Percentiles rank a stretch among this genome's conserved stretches.
These are phyloP conservation scores for Moricandia moricandioides DNA, from an alignment of 345 rosid species.

Conservation along the genomic window DNA sequence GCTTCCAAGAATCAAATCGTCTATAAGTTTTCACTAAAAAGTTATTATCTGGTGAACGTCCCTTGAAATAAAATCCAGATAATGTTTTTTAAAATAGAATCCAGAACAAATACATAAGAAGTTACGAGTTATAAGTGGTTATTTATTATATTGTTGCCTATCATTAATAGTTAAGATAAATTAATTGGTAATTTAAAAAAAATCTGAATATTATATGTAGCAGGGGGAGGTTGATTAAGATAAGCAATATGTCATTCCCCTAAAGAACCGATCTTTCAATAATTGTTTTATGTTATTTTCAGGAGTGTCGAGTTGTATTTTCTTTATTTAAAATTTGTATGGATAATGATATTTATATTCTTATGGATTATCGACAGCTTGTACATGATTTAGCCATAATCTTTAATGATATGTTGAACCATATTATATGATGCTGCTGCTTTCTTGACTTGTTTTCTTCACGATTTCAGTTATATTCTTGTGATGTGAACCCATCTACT, in stretches of 20 bases:
- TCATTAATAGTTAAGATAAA: no score
- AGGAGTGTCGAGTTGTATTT: conserved; percentile 21
- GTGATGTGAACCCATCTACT: conserved; percentile 35
- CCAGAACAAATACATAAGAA: no score
- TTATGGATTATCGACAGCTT: conserved; percentile 7
- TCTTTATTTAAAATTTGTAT: background rate
- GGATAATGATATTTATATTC: conserved; percentile 28
- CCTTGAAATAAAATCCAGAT: no score
- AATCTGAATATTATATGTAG: background rate
- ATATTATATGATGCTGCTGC: conserved; percentile 30
- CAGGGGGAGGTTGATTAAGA: conserved; percentile 23
- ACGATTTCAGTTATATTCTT: conserved; percentile 27
- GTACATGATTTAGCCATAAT: conserved; percentile 1
- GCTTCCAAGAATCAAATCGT: background rate
- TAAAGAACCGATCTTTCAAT: conserved; percentile 18
- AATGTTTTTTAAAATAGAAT: no score
- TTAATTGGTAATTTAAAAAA: no score
- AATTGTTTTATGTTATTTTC: conserved; percentile 26
- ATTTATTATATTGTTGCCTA: no score
- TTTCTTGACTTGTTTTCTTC: conserved; percentile 38
- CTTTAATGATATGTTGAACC: background rate
- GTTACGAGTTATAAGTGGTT: no score
- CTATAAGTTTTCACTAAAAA: no score
- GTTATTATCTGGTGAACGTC: no score
- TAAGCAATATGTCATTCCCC: conserved; percentile 14